These are phyloP conservation scores for Atkinsonella hypoxylon DNA, from an alignment of 2,329 filamentous ascomycete genomes.

Conservation along the genomic window DNA sequence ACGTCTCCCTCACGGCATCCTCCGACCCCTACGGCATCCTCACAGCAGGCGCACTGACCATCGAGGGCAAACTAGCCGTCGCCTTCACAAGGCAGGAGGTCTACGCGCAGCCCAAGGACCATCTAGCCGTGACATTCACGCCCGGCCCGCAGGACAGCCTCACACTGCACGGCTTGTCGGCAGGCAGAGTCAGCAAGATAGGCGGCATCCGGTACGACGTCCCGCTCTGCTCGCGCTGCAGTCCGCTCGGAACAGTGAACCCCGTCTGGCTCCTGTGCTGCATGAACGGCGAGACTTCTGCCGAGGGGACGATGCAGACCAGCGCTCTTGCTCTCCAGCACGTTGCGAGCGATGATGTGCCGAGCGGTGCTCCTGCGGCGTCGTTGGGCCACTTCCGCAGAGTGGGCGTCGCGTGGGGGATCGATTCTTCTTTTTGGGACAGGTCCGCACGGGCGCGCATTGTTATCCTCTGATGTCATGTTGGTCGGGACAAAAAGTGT, in stretches of 20 bases:
- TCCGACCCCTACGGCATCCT: not conserved
- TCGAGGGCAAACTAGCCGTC: not conserved
- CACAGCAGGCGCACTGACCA: not conserved
- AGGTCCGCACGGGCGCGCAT: not conserved
- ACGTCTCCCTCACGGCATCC: not conserved
- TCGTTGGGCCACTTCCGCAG: not conserved
- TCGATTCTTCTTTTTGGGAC: not conserved
- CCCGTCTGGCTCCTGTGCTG: not conserved
- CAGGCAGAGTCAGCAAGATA: not conserved
- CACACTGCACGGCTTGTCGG: not conserved
- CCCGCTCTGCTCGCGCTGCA: not conserved
- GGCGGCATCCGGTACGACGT: not conserved
- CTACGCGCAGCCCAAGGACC: constrained; percentile 1
- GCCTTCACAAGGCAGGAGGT: not conserved
- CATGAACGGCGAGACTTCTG: not conserved
- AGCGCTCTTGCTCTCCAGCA: not conserved
- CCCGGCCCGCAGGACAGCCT: not conserved
- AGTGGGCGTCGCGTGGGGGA: not conserved
- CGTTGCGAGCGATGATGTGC: not conserved
- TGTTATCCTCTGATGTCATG: not conserved
- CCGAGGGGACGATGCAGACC: not conserved
- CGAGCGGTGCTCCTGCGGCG: not conserved
- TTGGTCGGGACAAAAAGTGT: too few relatives aligned
- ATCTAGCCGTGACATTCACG: not conserved
- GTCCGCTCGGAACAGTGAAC: not conserved